Percentiles rank a stretch among this genome's conserved stretches.
These are phyloP conservation scores for Begonia loranthoides DNA, from an alignment of 306 rosid genomes.

Conservation along the genomic window DNA sequence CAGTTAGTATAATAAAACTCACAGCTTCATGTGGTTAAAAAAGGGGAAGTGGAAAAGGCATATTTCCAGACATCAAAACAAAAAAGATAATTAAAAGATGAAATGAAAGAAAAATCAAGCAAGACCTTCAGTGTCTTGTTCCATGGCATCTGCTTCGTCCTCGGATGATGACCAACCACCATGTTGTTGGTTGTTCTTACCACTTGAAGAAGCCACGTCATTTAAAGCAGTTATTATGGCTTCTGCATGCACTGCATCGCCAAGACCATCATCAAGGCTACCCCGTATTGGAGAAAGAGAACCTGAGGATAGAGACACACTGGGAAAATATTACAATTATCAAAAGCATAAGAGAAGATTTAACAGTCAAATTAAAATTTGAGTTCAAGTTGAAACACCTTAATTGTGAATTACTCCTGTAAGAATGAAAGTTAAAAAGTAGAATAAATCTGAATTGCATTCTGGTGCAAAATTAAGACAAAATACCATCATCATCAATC, in stretches of 20 bases:
- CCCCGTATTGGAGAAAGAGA: constrained; percentile 63
- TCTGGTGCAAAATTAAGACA: not conserved
- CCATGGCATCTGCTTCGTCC: constrained; percentile 79
- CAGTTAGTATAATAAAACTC: too few species aligned
- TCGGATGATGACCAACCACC: constrained; percentile 90
- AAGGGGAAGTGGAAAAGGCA: too few species aligned
- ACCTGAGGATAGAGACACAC: constrained; percentile 20
- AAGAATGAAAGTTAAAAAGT: not conserved
- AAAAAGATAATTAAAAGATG: constrained; percentile 2
- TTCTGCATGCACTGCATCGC: constrained; percentile 44
- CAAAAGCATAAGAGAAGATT: not conserved
- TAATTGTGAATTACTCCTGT: not conserved
- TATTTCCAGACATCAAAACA: too few species aligned
- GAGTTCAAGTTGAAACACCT: not conserved
- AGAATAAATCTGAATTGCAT: not conserved
- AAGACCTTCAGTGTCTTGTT: constrained; percentile 74
- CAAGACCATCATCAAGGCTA: constrained; percentile 49
- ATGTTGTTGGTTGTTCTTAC: constrained; percentile 20
- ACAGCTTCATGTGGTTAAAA: too few species aligned
- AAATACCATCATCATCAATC: constrained; percentile 77
- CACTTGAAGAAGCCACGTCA: constrained; percentile 75
- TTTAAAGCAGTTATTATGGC: constrained; percentile 71
- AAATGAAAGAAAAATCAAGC: not conserved
- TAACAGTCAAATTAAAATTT: not conserved
- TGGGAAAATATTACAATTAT: not conserved